Evolutionary conservation across 192 early-diverging fungal genomes (phyloP), one percentile per base, ranked within the genome.

Genomic region (Backusella mclennaniae): DNA sequence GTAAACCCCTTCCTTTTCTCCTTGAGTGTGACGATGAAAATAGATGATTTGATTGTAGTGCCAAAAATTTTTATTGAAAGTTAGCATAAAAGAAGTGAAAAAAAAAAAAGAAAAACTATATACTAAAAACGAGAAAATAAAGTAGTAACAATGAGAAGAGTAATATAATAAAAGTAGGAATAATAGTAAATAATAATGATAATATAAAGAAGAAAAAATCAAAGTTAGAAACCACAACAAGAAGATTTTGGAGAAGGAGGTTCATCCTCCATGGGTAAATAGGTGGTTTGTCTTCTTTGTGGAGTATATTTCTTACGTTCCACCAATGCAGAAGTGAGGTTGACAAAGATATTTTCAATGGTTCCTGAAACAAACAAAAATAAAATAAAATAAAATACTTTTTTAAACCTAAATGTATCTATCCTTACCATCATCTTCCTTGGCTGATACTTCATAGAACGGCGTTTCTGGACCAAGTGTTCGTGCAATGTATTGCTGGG

Each of bases 361-460:
- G 78, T 77, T 39, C 82, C 81, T 82, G 31, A 56, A 26, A 42
- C 23, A 33, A 35, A 68, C 19, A 73, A 33, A 5, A 21, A 73
- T 5, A 21, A 44, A 19, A 42, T 77, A 5, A 71, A 33, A 59
- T 39, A 6, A 35, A n/a, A 69, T 6, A 36, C 4, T 8, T 69
- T 33, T 36, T 0, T 38, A 26, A 67, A 42, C 8, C 33, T 26
- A 33, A 33, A 33, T 33, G 33, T 19, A 0, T 26, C 9, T 23
- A 33, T 33, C 29, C 68, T 39, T 83, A 88, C 91, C 91, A 75
- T 93, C 86, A 74, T 91, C 91, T 14, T 93, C 91, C 72, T 91
- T 91, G 23, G 90, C 90, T 4, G 91, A 93, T 35, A 93, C 89
- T 81, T 93, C 91, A 17, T 91, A 90, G 8, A 91, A 83, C 36